Evolutionary conservation across 106 monocot genomes (phyloP).

Genomic region (Allium cepa): DNA sequence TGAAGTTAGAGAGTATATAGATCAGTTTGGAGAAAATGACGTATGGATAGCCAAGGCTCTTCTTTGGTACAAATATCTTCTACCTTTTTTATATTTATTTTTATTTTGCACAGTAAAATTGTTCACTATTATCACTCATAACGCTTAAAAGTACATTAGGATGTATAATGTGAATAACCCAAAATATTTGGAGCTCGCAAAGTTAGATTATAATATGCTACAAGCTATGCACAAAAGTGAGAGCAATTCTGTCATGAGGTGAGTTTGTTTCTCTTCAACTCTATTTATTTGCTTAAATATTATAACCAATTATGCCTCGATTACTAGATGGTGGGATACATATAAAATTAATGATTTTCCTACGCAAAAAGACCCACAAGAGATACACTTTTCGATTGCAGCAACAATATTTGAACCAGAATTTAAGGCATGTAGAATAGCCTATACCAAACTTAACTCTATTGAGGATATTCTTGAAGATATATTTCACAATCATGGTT

Average conservation of each 20-base stretch:
- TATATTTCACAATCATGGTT: constrained; percentile 18
- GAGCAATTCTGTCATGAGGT: neutral
- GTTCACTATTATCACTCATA: neutral
- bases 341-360: constrained; percentile 5
- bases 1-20: constrained; percentile 17
- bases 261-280: neutral
- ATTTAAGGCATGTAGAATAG: constrained; percentile 13
- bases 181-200: constrained; percentile 4
- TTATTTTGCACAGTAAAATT: too few species aligned
- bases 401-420: constrained; percentile 23
- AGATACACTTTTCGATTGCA: constrained; percentile 29
- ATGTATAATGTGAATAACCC: constrained; percentile 4
- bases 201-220: neutral
- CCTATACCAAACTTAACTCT: constrained; percentile 32
- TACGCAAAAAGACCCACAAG: constrained; percentile 10
- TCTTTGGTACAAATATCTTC: neutral
- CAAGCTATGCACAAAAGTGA: neutral
- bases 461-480: constrained; percentile 17
- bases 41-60: constrained; percentile 16
- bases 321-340: constrained; percentile 27
- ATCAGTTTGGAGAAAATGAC: constrained; percentile 18
- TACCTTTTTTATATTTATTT: too few species aligned
- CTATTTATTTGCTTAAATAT: too few species aligned
- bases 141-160: neutral
- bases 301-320: neutral